Base-by-base conservation (phyloP, 1,284 basidiomycete species). In the Wallemia ichthyophaga region DNA sequence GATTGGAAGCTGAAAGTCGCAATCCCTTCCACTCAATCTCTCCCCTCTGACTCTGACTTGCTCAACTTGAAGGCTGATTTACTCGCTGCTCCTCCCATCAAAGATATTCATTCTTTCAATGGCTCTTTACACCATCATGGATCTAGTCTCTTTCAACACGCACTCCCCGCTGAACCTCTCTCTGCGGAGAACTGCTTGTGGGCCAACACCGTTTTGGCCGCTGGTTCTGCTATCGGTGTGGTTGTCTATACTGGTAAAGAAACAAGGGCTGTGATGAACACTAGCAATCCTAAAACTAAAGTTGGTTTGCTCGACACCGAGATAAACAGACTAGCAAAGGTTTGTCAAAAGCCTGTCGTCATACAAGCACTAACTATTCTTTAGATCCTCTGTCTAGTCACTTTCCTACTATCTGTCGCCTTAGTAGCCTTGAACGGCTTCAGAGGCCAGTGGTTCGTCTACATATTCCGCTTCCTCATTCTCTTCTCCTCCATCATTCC, bases 401-500 rank as follows among this genome's bases (percentile, higher is more conserved):
- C 92, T 0, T 94, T 98, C 66, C 82, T 80, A 0, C 74, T 98
- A 0, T 95, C 91, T 0, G 70, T 98, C 27, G 79, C 83, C 33
- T 79, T 98, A 3, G 94, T 98, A 1, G 92, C 91, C 0, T 71
- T 96, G 59, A 98, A 98, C 67, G 91, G 94, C 1, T 98, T 98
- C 74, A 75, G 91, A 26, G 92, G 94, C 0, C 75, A 80, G 60
- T 98, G 92, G 88, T 91, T 87, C 67, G 82, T 96, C 64, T 96
- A 96, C 66, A 81, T 95, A 27, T 85, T 96, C 71, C 79, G 94
- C 27, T 98, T 99, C 70, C 75, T 98, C 60, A 98, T 99, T 66
- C 75, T 99, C 1, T 99, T 98, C 70, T 94, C 88, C 54, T 92
- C 87, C 21, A 98, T 99, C 70, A 98, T 99, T 66, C 94, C 94